Base-by-base conservation (phyloP, 2,329 filamentous ascomycete genomes). In the Coniochaeta sp. region DNA sequence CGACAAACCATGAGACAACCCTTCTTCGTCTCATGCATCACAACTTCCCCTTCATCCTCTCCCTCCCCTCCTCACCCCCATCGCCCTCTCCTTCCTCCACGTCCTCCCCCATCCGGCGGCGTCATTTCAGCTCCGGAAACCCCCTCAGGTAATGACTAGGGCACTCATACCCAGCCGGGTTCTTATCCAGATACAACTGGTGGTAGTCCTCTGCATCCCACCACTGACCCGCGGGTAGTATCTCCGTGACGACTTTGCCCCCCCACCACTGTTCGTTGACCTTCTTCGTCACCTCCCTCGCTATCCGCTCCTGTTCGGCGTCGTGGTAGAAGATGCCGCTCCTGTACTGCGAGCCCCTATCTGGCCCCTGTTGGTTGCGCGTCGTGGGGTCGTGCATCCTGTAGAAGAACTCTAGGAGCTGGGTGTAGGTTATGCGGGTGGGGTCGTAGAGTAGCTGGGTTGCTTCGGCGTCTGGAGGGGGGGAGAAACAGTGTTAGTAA, bases 351-450 rank as follows among this genome's bases (percentile, higher is more conserved):
- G 87, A 81, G n/a, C 94, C 94, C 0, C 78, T 73, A 67, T 99
- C 94, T 2, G 85, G 86, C 1, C 94, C 94, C 68, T 99, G 94
- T 20, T 80, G 75, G 75, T 97, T 87, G 50, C 75, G 66, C 3
- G 91, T 96, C 0, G 94, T 97, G 27, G 94, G 91, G 71, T 99
- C 94, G 77, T 99, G 94, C 85, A 96, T 96, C 60, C 82, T 81
- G 81, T 96, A 99, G 75, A 99, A 96, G 80, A 96, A 97, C 69
- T 96, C 91, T 63, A 97, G 73, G 55, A 99, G 81, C 58, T 90
- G 81, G 56, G 81, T 76, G 76, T 97, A 99, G 22, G 81, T 80
- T 53, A 97, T 77, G 57, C 86, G 71, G 0, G 75, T 64, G 0
- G 94, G 91, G 70, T 97, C 91, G 71, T 86, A 99, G 64, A 86